A percentile compares a stretch with the other conserved stretches of the same genome.
These are phyloP conservation scores for Plectosphaerella plurivora DNA, from an alignment of 2,329 filamentous ascomycete genomes.

Conservation along the genomic window DNA sequence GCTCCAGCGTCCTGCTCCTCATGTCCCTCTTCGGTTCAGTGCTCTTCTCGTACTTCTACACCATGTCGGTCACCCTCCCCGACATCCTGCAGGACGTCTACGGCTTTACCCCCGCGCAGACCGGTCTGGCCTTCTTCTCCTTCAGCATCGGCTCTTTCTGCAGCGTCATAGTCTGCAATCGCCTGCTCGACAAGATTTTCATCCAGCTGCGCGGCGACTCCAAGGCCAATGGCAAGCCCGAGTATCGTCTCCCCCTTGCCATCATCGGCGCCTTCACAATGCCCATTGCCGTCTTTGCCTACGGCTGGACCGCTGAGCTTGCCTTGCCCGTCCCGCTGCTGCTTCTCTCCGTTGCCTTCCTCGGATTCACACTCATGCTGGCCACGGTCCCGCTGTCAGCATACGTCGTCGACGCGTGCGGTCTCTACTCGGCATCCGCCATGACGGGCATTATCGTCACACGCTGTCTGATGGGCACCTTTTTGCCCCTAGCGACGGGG, in stretches of 20 bases:
- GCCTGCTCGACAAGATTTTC: conserved; percentile 48
- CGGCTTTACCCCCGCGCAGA: conserved; percentile 42
- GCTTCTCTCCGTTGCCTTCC: conserved; percentile 35
- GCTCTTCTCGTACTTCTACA: conserved; percentile 47
- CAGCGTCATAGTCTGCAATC: conserved; percentile 45
- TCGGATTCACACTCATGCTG: conserved; percentile 42
- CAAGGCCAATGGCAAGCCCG: conserved; percentile 36
- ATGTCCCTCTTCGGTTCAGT: conserved; percentile 41
- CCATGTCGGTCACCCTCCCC: conserved; percentile 49
- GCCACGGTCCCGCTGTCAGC: conserved; percentile 45
- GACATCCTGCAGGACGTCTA: conserved; percentile 44
- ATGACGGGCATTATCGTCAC: conserved; percentile 53
- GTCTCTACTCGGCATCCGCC: conserved; percentile 50
- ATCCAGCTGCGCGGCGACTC: conserved; percentile 33
- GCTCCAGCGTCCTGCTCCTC: conserved; percentile 48
- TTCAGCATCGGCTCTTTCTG: conserved; percentile 51
- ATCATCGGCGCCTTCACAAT: conserved; percentile 41
- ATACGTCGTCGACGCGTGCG: conserved; percentile 54
- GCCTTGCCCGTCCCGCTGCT: conserved; percentile 36
- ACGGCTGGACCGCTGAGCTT: conserved; percentile 47
- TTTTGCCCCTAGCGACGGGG: conserved; percentile 47
- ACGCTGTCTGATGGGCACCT: conserved; percentile 51
- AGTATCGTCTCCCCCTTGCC: conserved; percentile 49
- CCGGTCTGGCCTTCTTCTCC: conserved; percentile 47
- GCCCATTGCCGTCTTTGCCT: conserved; percentile 38